These are phyloP conservation scores for Microcyclospora tardicrescens DNA, from an alignment of 2,329 filamentous ascomycete genomes.

Conservation along the genomic window DNA sequence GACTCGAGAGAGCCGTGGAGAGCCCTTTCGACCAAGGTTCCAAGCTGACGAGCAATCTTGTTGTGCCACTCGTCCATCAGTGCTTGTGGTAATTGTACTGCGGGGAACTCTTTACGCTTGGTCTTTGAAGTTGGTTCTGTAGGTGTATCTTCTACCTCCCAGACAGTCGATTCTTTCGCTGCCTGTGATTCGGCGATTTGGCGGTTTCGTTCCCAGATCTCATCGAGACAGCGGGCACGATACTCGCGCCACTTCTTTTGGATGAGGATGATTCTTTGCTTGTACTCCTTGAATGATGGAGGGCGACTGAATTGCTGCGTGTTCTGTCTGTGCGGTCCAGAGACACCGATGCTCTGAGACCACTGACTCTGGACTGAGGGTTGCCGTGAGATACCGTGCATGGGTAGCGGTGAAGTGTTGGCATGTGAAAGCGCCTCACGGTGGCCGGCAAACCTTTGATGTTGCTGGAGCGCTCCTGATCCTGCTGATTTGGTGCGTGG, in stretches of 20 bases:
- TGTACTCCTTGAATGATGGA: constrained; percentile 22
- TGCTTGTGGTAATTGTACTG: constrained; percentile 44
- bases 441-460: neutral
- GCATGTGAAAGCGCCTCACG: neutral
- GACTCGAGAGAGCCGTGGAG: constrained; percentile 64
- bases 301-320: constrained; percentile 4
- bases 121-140: constrained; percentile 4
- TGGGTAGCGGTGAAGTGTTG: neutral
- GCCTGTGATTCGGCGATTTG: neutral
- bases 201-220: neutral
- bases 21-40: constrained; percentile 55
- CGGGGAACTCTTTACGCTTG: constrained; percentile 16
- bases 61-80: constrained; percentile 60
- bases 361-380: constrained; percentile 3
- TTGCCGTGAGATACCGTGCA: neutral
- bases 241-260: constrained; percentile 22
- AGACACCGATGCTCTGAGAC: neutral
- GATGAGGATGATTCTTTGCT: constrained; percentile 20
- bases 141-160: neutral
- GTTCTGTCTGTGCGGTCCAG: constrained; percentile 1
- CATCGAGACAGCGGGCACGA: constrained; percentile 4
- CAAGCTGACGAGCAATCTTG: constrained; percentile 58
- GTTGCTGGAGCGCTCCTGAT: neutral
- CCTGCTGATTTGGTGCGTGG: constrained; percentile 1
- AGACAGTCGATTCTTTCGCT: neutral